A percentile compares a stretch with the other conserved stretches of the same genome.
Conservation (phyloP, 371 early-diverging fungal species). For the Mucor racemosus region DNA sequence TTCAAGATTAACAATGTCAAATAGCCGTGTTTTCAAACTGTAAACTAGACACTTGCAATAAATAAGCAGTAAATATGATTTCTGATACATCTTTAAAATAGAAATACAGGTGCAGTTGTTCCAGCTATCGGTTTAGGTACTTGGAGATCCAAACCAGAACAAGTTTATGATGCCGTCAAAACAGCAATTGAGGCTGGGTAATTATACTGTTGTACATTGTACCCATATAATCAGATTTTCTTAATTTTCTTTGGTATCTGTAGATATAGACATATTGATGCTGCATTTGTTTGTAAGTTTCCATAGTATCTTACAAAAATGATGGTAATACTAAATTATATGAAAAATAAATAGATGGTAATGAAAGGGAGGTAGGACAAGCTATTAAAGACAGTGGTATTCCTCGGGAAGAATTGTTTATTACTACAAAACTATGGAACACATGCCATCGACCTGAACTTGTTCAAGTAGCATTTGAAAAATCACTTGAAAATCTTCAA, state of each 20-base stretch:
- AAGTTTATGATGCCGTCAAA: constrained; percentile 47
- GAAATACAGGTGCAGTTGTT: constrained; percentile 33
- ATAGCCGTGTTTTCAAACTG: constrained; percentile 15
- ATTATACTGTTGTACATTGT: neutral
- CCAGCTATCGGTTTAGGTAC: constrained; percentile 47
- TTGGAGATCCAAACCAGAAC: constrained; percentile 47
- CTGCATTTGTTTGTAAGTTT: constrained; percentile 38
- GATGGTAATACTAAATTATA: neutral
- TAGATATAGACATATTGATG: constrained; percentile 35
- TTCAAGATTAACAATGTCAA: constrained; percentile 6
- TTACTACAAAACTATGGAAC: constrained; percentile 81
- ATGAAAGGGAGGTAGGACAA: constrained; percentile 37
- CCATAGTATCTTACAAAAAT: neutral
- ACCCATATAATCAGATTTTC: neutral
- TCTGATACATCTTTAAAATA: neutral
- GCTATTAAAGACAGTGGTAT: constrained; percentile 57
- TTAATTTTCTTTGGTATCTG: neutral
- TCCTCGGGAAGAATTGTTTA: constrained; percentile 66
- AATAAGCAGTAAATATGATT: too few relatives aligned
- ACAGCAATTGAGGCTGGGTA: constrained; percentile 47
- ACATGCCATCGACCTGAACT: constrained; percentile 57
- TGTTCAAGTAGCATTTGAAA: constrained; percentile 51
- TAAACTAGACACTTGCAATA: neutral
- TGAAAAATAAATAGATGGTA: constrained; percentile 23
- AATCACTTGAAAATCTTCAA: constrained; percentile 59